phyloP scores from a whole-genome alignment of 2,329 filamentous ascomycete genomes.

The Penicillium expansum region DNA sequence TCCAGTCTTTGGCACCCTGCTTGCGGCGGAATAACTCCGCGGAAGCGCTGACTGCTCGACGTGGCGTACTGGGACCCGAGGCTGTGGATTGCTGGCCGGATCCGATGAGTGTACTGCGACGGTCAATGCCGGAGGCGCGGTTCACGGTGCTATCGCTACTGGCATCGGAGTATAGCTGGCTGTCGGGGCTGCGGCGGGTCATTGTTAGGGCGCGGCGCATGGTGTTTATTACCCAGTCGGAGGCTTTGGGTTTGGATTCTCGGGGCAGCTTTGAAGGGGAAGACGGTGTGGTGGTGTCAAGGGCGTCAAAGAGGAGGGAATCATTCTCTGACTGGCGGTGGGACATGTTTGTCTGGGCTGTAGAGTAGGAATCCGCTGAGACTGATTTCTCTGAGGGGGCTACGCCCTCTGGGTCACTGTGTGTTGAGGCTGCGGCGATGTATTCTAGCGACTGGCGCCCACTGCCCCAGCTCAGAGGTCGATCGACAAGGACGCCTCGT shows the following conservation, averaged over 20 bases:
- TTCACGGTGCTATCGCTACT: slow-evolving; percentile 8
- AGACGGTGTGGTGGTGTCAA: slow-evolving; percentile 27
- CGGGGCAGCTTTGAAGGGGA: slow-evolving; percentile 28
- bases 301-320: slow-evolving; percentile 48
- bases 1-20: slow-evolving; percentile 54
- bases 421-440: slow-evolving; percentile 18
- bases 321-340: slow-evolving; percentile 53
- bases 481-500: slow-evolving; percentile 19
- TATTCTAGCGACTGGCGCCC: slow-evolving; percentile 29
- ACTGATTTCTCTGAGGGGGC: slow-evolving; percentile 37
- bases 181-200: slow-evolving; percentile 31
- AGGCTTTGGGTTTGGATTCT: slow-evolving; percentile 50
- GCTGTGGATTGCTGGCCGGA: slow-evolving; percentile 5
- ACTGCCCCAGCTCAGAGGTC: slow-evolving; percentile 24
- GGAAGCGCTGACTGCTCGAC: slow-evolving; percentile 50
- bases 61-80: slow-evolving; percentile 30
- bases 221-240: slow-evolving; percentile 69
- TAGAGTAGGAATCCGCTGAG: slow-evolving; percentile 52
- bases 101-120: slow-evolving; percentile 23
- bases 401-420: slow-evolving; percentile 26
- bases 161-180: slow-evolving; percentile 13
- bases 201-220: slow-evolving; percentile 61
- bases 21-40: slow-evolving; percentile 50
- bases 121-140: slow-evolving; percentile 31
- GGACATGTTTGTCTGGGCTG: slow-evolving; percentile 50